A percentile compares a stretch with the other conserved stretches of the same genome.
Evolutionary conservation across 2,329 filamentous ascomycete species (phyloP).

Genomic region (Penicillium sp.): DNA sequence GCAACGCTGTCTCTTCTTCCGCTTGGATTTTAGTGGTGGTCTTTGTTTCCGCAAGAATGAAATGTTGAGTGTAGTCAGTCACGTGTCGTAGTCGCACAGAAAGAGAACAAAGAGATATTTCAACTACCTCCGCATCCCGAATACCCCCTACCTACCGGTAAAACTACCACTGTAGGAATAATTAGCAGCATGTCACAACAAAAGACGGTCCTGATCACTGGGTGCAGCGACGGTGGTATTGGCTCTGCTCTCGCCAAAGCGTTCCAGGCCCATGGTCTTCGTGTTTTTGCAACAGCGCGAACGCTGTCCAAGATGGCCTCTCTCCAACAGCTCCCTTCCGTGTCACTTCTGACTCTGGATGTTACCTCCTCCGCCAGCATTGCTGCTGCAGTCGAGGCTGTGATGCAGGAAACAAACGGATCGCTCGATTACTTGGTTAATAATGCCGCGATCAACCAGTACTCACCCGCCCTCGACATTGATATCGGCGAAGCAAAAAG

Average conservation of each 20-base stretch:
- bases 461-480: slow-evolving; percentile 35
- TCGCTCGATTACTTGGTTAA: slow-evolving; percentile 41
- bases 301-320: slow-evolving; percentile 26
- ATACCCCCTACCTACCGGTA: no score
- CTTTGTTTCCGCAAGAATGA: no score
- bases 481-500: slow-evolving; percentile 31
- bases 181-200: not conserved
- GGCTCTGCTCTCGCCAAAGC: slow-evolving; percentile 34
- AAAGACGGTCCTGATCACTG: slow-evolving; percentile 36
- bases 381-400: slow-evolving; percentile 24
- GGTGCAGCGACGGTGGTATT: slow-evolving; percentile 38
- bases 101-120: no score
- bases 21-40: no score
- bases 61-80: no score
- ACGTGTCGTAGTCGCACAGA: no score
- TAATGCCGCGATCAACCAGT: slow-evolving; percentile 39
- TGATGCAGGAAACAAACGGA: slow-evolving; percentile 26
- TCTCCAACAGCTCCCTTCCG: slow-evolving; percentile 20
- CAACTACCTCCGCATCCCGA: no score
- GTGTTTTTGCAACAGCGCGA: slow-evolving; percentile 40
- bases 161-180: no score
- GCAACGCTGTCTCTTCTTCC: no score
- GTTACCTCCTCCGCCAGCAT: slow-evolving; percentile 26
- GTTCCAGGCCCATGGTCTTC: slow-evolving; percentile 32
- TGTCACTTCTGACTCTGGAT: slow-evolving; percentile 30